Base-by-base conservation (phyloP, 768 basidiomycete species). In the Russula compacta region DNA sequence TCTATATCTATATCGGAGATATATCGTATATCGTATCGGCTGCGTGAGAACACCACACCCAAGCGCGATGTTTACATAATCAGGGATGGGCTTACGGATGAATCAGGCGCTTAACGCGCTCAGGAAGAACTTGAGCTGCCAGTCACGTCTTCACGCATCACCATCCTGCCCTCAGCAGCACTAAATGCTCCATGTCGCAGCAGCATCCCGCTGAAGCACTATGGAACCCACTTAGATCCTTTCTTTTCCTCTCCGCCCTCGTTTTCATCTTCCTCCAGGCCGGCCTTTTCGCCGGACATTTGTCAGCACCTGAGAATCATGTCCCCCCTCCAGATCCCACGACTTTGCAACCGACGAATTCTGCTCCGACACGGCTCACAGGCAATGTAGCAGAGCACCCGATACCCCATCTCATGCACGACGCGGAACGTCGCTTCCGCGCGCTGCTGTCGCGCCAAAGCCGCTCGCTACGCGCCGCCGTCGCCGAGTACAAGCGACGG, bases 371-470 rank as follows among this genome's bases (percentile, higher is more conserved):
- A 14, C 57, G 64, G 42, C 48, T 67, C 7, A 60, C 64, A 12
- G 67, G 69, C 0, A 56, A 52, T 8, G 63, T 74, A 53, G 61
- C 66, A n/a, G 71, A 74, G 15, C 92, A 99, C 71, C 95, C 95
- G 6, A 97, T 98, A 64, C 79, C 92, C 0, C 77, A 75, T 40
- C 82, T 98, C 66, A 89, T 98, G 80, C 81, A 82, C 11, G 83
- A 91, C 2, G 97, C 93, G 1, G 91, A 92, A 70, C 71, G 70
- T n/a, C 78, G 79, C 55, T 98, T 85, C 72, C 78, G 82, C 39
- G 72, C 75, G 38, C 80, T 87, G 67, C 73, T 98, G 33, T 76
- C 75, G 2, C 76, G 78, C 53, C 97, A 98, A 75, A 93, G 90
- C 72, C 83, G 80, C 67, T 87, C 90, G 0, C 78, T 98, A 39